phyloP scores from a whole-genome alignment of 1,284 basidiomycete genomes.

The Cutaneotrichosporon arboriforme region DNA sequence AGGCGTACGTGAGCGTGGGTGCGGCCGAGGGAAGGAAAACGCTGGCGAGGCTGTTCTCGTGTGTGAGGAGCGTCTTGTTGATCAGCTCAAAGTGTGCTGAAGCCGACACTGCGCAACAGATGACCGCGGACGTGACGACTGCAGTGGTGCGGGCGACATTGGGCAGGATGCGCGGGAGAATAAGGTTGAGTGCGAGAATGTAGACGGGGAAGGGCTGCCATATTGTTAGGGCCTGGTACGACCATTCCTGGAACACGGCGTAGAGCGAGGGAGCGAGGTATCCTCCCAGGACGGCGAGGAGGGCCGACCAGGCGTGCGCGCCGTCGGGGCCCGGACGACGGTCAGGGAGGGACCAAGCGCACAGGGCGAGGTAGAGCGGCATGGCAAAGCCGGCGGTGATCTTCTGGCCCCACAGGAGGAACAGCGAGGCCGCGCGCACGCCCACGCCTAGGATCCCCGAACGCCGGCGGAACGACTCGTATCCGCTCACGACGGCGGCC shows the following conservation, averaged over 20 bases:
- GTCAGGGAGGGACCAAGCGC: neutral
- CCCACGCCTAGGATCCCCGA: neutral
- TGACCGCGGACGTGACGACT: conserved; percentile 1
- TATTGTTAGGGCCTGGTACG: conserved; percentile 6
- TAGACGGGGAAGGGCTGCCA: conserved; percentile 20
- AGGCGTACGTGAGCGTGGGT: neutral
- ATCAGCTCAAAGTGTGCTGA: conserved; percentile 8
- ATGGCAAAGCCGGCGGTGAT: conserved; percentile 8
- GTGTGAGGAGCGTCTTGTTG: neutral
- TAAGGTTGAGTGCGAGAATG: conserved; percentile 5
- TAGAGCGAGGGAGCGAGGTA: conserved; percentile 2
- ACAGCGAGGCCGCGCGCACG: conserved; percentile 6
- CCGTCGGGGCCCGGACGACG: conserved; percentile 1
- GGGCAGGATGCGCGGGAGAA: conserved; percentile 8
- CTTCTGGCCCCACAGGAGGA: conserved; percentile 11
- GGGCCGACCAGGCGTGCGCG: conserved; percentile 8
- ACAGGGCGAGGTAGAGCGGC: conserved; percentile 6
- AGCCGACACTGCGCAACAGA: neutral
- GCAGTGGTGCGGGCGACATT: neutral
- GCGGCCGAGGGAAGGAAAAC: conserved; percentile 1
- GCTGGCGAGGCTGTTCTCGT: neutral
- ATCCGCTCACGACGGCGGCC: conserved; percentile 2
- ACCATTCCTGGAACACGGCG: neutral
- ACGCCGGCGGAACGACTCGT: conserved; percentile 9
- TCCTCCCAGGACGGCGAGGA: conserved; percentile 1